These are phyloP conservation scores for Dothistroma septosporum DNA, from an alignment of 2,329 filamentous ascomycete genomes.

Conservation along the genomic window DNA sequence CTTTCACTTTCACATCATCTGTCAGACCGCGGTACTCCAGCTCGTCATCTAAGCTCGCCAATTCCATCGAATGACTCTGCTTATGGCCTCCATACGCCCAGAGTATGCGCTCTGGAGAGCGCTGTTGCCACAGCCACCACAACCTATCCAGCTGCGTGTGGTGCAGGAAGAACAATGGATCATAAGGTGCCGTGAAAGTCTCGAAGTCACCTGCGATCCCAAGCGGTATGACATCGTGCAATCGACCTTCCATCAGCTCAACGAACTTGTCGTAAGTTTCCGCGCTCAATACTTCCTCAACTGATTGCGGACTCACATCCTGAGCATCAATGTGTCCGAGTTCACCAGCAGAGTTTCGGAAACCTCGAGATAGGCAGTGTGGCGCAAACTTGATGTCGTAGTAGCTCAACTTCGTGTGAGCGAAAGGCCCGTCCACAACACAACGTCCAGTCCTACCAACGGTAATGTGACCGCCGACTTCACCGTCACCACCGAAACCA, in stretches of 20 bases:
- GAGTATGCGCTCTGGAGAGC: slow-evolving; percentile 6
- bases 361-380: slow-evolving; percentile 27
- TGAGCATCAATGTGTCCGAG: slow-evolving; percentile 21
- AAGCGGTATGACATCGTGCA: slow-evolving; percentile 25
- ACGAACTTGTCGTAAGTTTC: slow-evolving; percentile 19
- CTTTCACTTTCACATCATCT: slow-evolving; percentile 15
- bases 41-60: slow-evolving; percentile 20
- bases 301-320: slow-evolving; percentile 17
- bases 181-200: slow-evolving; percentile 25
- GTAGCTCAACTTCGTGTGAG: slow-evolving; percentile 8
- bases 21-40: slow-evolving; percentile 20
- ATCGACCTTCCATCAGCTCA: slow-evolving; percentile 19
- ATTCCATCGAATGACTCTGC: slow-evolving; percentile 17
- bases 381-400: slow-evolving; percentile 16
- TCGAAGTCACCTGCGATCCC: slow-evolving; percentile 26
- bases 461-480: slow-evolving; percentile 12
- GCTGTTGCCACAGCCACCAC: slow-evolving; percentile 28
- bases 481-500: slow-evolving; percentile 23
- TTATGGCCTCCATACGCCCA: slow-evolving; percentile 6
- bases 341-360: slow-evolving; percentile 14
- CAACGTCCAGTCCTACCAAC: slow-evolving; percentile 22
- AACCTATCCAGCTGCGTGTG: slow-evolving; percentile 27
- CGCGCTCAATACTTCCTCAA: slow-evolving; percentile 16
- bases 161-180: slow-evolving; percentile 30
- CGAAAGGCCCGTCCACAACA: slow-evolving; percentile 28